phyloP scores from a whole-genome alignment of 257 asterid species.

The Capsicum chinense region DNA sequence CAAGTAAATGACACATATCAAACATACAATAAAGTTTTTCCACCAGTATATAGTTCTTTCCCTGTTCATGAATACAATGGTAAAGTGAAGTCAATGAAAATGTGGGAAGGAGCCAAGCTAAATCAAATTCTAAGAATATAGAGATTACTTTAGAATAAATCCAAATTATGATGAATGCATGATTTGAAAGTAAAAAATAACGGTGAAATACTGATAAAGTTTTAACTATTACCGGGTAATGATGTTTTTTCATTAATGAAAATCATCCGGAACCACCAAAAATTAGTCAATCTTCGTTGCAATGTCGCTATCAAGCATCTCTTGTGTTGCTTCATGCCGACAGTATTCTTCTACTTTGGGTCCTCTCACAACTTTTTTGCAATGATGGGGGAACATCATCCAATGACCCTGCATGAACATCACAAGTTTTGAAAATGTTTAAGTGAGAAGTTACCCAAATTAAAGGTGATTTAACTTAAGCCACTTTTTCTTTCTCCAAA shows the following conservation, averaged over 20 bases:
- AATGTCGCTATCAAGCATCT: conserved; percentile 60
- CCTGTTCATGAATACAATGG: conserved; percentile 3
- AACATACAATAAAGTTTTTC: background rate
- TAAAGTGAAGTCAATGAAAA: background rate
- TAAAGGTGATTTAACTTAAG: conserved; percentile 36
- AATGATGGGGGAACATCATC: conserved; percentile 55
- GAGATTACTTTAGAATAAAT: background rate
- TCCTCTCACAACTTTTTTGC: conserved; percentile 53
- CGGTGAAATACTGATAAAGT: conserved; percentile 17
- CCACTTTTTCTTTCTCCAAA: conserved; percentile 41
- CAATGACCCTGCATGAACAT: conserved; percentile 49
- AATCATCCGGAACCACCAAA: conserved; percentile 42
- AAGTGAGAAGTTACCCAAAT: conserved; percentile 40
- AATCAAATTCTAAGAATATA: background rate
- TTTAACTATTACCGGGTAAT: conserved; percentile 38
- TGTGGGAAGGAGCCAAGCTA: background rate
- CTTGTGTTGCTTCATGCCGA: conserved; percentile 55
- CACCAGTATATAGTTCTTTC: background rate
- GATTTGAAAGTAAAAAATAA: conserved; percentile 31
- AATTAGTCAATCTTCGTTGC: conserved; percentile 47
- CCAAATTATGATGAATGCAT: conserved; percentile 33
- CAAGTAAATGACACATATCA: background rate
- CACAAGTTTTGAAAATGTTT: conserved; percentile 46
- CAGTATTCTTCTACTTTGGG: conserved; percentile 53
- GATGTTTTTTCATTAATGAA: conserved; percentile 36